Percentiles rank a stretch among this genome's conserved stretches.
phyloP scores from a whole-genome alignment of 768 basidiomycete species.

The Psilocybe cubensis region DNA sequence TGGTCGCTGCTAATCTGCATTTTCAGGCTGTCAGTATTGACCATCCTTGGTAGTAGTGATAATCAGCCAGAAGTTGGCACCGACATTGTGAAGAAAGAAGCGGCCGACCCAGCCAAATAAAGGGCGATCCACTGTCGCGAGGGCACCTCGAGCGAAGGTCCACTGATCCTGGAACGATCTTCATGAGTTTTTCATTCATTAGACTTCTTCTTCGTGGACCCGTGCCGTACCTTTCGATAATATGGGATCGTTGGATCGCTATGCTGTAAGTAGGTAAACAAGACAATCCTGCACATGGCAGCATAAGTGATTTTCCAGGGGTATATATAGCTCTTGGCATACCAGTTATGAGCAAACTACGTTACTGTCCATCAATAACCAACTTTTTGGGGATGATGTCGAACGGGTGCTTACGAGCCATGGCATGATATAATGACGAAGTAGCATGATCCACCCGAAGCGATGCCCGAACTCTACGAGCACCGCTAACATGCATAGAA shows the following conservation, averaged over 20 bases:
- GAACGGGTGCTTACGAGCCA: constrained; percentile 43
- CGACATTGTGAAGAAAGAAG: constrained; percentile 58
- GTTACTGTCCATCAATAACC: constrained; percentile 1
- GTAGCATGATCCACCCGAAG: constrained; percentile 35
- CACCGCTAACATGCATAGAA: constrained; percentile 40
- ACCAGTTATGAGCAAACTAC: constrained; percentile 53
- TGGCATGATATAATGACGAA: constrained; percentile 48
- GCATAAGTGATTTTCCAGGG: neutral
- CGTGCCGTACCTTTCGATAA: constrained; percentile 45
- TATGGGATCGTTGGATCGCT: constrained; percentile 63
- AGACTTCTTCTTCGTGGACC: neutral
- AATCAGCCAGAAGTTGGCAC: constrained; percentile 9
- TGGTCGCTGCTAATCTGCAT: constrained; percentile 50
- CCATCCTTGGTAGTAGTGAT: neutral
- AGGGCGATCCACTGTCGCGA: constrained; percentile 63
- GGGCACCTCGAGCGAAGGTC: constrained; percentile 63
- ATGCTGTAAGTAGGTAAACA: constrained; percentile 65
- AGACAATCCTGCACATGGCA: constrained; percentile 51
- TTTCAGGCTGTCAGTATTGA: neutral
- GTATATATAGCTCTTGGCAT: neutral
- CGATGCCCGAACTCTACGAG: constrained; percentile 32
- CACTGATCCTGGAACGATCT: constrained; percentile 42
- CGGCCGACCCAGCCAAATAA: constrained; percentile 62
- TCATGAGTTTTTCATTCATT: neutral
- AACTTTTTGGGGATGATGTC: neutral